Base-by-base conservation (phyloP, 352 stramenopile species). In the Phytophthora ohioensis region DNA sequence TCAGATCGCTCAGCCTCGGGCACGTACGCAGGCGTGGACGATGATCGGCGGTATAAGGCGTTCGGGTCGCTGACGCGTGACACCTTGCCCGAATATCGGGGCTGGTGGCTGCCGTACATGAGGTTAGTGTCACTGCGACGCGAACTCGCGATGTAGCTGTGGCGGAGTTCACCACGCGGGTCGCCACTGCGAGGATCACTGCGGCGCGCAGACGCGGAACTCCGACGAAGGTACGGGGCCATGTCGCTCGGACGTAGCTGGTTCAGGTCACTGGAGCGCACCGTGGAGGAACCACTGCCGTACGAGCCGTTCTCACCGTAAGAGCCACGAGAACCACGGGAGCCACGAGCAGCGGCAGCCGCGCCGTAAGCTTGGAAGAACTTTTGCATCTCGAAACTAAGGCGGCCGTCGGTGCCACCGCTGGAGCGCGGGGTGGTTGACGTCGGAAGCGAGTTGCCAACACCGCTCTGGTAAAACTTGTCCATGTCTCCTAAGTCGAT, bases 401-500 rank as follows among this genome's bases (percentile, higher is more conserved):
- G 47, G n/a, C 75, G 78, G 42, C 78, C 76, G 46, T 81, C 75
- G 21, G 75, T 79, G 48, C 64, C 75, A 27, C 69, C 61, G 48
- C 69, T 82, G 10, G 71, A 81, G 17, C 80, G 77, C 21, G 78
- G 64, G 0, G 73, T 86, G 17, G 75, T 67, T 5, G 71, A 70
- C 9, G 72, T 69, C 13, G 59, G 57, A 10, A 79, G 52, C 27
- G 64, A 38, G 38, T 77, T 69, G 31, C 63, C 62, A n/a, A 73
- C 52, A 6, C 72, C 64, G 57, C 71, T 85, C 58, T 84, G 76
- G 67, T 93, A 92, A 59, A 92, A 93, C 55, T 86, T 87, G 79
- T 89, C 82, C 86, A 93, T 90, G 63, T 93, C 86, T 49, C 86
- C 86, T 17, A 93, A 65, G 61, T 93, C 86, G 36, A 89, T 90